These are phyloP conservation scores for Talaromyces verruculosus DNA, from an alignment of 2,329 filamentous ascomycete species.

Conservation along the genomic window DNA sequence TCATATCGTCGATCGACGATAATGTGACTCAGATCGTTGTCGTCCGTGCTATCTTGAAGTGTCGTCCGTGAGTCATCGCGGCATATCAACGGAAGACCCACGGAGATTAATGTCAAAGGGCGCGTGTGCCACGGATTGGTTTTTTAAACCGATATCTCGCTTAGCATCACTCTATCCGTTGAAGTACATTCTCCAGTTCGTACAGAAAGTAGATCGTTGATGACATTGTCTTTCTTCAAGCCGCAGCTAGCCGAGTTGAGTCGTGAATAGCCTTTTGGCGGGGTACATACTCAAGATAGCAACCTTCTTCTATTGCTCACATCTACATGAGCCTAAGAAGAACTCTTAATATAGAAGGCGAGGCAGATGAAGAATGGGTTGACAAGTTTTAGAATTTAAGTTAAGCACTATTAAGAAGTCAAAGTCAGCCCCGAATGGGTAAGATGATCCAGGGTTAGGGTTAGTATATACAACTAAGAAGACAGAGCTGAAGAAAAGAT, in stretches of 20 bases:
- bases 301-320: not conserved
- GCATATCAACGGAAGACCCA: not conserved
- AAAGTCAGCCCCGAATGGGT: too few species aligned
- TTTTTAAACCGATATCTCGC: not conserved
- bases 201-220: not conserved
- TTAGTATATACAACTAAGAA: not conserved
- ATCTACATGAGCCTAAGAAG: not conserved
- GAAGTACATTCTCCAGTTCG: not conserved
- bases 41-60: not conserved
- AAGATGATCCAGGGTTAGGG: not conserved
- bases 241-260: not conserved
- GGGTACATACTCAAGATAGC: not conserved
- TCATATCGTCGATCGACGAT: not conserved
- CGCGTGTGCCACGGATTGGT: not conserved
- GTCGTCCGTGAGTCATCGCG: not conserved
- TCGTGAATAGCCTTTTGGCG: not conserved
- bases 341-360: not conserved
- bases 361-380: not conserved
- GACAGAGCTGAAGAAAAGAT: not conserved
- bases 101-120: not conserved
- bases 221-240: not conserved
- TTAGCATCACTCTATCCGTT: not conserved
- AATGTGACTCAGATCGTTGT: not conserved
- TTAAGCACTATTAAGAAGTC: not conserved
- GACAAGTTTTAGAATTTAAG: not conserved